Evolutionary conservation across 768 basidiomycete genomes (phyloP).

Genomic region (Daedaleopsis sinensis): DNA sequence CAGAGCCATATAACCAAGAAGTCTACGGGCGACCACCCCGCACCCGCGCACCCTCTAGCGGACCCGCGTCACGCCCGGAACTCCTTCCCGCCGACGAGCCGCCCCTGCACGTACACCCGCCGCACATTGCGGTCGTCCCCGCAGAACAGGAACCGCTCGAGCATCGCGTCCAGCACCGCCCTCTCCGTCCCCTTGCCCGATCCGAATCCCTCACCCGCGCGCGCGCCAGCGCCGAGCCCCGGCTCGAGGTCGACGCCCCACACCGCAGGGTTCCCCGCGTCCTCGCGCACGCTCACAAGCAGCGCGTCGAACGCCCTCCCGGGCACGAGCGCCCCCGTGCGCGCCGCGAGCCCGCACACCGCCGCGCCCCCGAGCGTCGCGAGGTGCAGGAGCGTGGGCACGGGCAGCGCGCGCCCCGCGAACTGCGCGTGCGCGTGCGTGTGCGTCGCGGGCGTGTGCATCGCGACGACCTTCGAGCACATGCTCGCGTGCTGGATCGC

Average conservation of each 20-base stretch:
- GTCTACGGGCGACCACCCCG: conserved; percentile 3
- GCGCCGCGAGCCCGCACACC: conserved; percentile 70
- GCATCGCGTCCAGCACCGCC: conserved; percentile 51
- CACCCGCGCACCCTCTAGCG: no score
- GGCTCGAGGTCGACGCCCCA: conserved; percentile 49
- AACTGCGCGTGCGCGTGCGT: conserved; percentile 35
- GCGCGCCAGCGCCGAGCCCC: conserved; percentile 19
- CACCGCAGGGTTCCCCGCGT: conserved; percentile 58
- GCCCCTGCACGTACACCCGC: conserved; percentile 84
- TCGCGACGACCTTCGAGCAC: conserved; percentile 74
- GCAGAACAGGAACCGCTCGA: conserved; percentile 86
- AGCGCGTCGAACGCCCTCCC: conserved; percentile 94
- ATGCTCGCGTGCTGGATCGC: conserved; percentile 76
- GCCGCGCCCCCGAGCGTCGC: conserved; percentile 92
- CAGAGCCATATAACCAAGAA: conserved; percentile 1
- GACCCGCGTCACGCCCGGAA: conserved; percentile 12
- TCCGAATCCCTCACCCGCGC: conserved; percentile 18
- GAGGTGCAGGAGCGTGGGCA: conserved; percentile 81
- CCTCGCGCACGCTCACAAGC: conserved; percentile 59
- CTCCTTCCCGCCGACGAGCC: conserved; percentile 70
- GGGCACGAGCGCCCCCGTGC: conserved; percentile 72
- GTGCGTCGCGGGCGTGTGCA: conserved; percentile 38
- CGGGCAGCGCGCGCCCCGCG: conserved; percentile 62
- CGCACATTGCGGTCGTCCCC: conserved; percentile 86
- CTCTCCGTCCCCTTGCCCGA: conserved; percentile 32